Base-by-base conservation (phyloP, 2,329 filamentous ascomycete genomes). In the Colletotrichum sp. region DNA sequence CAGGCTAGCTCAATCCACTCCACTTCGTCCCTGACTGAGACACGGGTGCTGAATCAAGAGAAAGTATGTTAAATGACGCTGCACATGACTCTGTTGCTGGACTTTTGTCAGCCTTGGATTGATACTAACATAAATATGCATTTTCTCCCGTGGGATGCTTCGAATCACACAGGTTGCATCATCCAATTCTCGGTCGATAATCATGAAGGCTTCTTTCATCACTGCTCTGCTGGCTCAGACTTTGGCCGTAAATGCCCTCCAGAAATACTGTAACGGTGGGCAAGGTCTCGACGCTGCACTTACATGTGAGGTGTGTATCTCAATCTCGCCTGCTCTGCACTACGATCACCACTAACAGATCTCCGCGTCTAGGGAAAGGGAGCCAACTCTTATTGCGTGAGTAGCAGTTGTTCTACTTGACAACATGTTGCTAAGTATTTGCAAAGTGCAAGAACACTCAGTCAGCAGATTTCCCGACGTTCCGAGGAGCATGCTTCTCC, bases 171-270 rank as follows among this genome's bases (percentile, higher is more conserved):
- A 48, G 9, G 9, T 12, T 12, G 9, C 38, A 48, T 9, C 38
- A 5, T n/a, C 38, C 38, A 43, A 48, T 4, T 12, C 21, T 56
- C 52, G 28, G 21, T 56, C 1, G 8, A 24, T 13, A 5, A 56
- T 28, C 15, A 62, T 62, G 58, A 62, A 0, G 90, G 26, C 28
- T 32, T 62, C 58, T 62, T 26, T 62, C 28, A 30, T 62, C 28
- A 62, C 58, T 30, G 15, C 30, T 21, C 62, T 66, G 64, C 64
- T 66, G 16, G 64, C 28, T 28, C 64, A 66, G 38, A 38, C 64
- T 66, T n/a, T 66, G 5, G 36, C 64, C 24, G 38, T 21, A 3
- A 66, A 28, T 52, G 64, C 64, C 5, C 18, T 30, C n/a, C 16
- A 32, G 38, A 52, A 28, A 18, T 66, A 66, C 38, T 66, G 64